Base-by-base conservation (phyloP, 768 basidiomycete species). In the Lentinula aciculospora region DNA sequence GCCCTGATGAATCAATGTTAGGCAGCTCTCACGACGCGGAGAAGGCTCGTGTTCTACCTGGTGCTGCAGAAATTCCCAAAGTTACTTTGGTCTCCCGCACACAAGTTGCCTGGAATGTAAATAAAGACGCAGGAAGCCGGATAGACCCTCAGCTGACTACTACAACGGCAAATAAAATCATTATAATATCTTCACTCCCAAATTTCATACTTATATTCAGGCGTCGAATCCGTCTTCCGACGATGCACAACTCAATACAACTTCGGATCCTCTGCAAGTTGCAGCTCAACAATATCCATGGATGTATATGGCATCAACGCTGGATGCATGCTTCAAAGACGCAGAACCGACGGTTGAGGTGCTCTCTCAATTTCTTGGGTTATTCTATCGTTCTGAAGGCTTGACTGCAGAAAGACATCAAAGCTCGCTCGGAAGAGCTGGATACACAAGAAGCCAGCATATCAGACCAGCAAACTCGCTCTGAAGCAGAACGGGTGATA, bases 281-380 rank as follows among this genome's bases (percentile, higher is more conserved):
- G 80, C 78, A 1, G 80, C 82, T 12, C 81, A 83, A 57, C 66
- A 74, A 17, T 81, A 82, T 59, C 78, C 84, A 59, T 86, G 84
- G 84, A 58, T 78, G 28, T 81, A 79, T 61, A 85, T 87, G 83
- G 74, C 75, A 4, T 77, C 81, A 10, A 79, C 78, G 1, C 68
- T 85, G 31, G 80, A 83, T 15, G 78, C 78, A 2, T 78, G 76
- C 56, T 79, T 83, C 63, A 60, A 74, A 19, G 59, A 67, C 15
- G 70, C 78, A 12, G 72, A 78, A 64, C 61, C 69, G 46, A 56
- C 68, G 17, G 76, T 76, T 4, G 68, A 67, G 56, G 76, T 69
- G 60, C 9, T 71, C 47, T 27, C 19, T 23, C 10, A 36, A 47
- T 57, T 46, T 40, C 29, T 32, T 12, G 15, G 45, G 37, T 58